Conservation (phyloP, 331 rosid genomes). For the Stylosanthes scabra region DNA sequence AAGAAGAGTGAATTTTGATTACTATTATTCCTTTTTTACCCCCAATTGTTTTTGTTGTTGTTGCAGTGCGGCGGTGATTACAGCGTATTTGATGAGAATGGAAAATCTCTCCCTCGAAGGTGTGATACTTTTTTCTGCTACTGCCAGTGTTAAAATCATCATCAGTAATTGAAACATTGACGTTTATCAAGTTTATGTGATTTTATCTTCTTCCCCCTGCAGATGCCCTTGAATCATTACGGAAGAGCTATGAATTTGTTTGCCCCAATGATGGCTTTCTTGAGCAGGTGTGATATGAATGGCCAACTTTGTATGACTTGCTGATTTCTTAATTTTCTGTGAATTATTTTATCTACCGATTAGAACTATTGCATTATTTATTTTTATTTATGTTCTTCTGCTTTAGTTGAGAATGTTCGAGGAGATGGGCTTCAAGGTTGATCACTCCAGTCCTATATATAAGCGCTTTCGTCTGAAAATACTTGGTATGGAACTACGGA, state of each 20-base stretch:
- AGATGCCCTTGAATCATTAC: slow-evolving; percentile 90
- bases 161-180: slow-evolving; percentile 4
- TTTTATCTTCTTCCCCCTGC: slow-evolving; percentile 33
- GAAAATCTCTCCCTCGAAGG: slow-evolving; percentile 88
- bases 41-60: background rate
- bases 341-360: background rate
- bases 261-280: slow-evolving; percentile 97
- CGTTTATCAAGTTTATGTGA: slow-evolving; percentile 4
- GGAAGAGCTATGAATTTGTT: slow-evolving; percentile 78
- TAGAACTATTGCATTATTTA: slow-evolving; percentile 22
- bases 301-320: background rate
- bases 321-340: background rate
- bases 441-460: slow-evolving; percentile 71
- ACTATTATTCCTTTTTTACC: background rate
- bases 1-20: background rate
- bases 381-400: slow-evolving; percentile 1
- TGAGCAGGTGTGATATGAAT: slow-evolving; percentile 69
- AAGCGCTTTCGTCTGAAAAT: slow-evolving; percentile 79
- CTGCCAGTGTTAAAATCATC: too few relatives aligned
- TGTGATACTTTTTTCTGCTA: slow-evolving; percentile 50
- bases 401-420: slow-evolving; percentile 86
- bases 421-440: slow-evolving; percentile 93
- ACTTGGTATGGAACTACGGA: slow-evolving; percentile 67
- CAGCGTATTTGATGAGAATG: slow-evolving; percentile 87
- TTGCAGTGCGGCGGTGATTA: slow-evolving; percentile 93